These are phyloP conservation scores for Casuarina equisetifolia DNA, from an alignment of 306 rosid species.

Conservation along the genomic window DNA sequence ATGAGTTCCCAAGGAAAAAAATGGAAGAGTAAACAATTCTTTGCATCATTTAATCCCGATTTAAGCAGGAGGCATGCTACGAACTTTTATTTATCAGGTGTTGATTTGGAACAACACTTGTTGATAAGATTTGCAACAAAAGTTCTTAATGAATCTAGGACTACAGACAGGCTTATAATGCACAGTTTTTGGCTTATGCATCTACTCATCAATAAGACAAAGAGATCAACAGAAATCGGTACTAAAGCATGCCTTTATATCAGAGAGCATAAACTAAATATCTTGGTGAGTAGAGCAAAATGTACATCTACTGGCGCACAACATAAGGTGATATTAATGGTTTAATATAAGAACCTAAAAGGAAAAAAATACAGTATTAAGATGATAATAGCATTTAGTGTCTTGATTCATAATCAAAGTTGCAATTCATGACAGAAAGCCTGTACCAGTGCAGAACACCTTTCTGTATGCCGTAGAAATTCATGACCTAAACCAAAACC, in stretches of 20 bases:
- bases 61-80: not conserved
- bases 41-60: not conserved
- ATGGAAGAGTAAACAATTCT: not conserved
- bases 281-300: not conserved
- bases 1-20: not conserved
- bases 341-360: slow-evolving; percentile 23
- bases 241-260: not conserved
- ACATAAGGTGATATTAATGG: not conserved
- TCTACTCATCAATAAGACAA: not conserved
- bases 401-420: not conserved
- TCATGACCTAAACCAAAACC: slow-evolving; percentile 98
- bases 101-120: slow-evolving; percentile 2
- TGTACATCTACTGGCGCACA: not conserved
- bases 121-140: not conserved
- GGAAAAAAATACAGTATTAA: not conserved
- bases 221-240: not conserved
- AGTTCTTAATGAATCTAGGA: not conserved
- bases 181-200: slow-evolving; percentile 1
- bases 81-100: not conserved
- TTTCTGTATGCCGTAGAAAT: slow-evolving; percentile 90
- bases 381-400: not conserved
- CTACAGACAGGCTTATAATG: slow-evolving; percentile 12
- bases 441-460: slow-evolving; percentile 92
- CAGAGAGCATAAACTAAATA: not conserved
- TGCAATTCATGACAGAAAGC: slow-evolving; percentile 22